phyloP scores from a whole-genome alignment of 352 stramenopile species.

The Globisporangium emineosum region DNA sequence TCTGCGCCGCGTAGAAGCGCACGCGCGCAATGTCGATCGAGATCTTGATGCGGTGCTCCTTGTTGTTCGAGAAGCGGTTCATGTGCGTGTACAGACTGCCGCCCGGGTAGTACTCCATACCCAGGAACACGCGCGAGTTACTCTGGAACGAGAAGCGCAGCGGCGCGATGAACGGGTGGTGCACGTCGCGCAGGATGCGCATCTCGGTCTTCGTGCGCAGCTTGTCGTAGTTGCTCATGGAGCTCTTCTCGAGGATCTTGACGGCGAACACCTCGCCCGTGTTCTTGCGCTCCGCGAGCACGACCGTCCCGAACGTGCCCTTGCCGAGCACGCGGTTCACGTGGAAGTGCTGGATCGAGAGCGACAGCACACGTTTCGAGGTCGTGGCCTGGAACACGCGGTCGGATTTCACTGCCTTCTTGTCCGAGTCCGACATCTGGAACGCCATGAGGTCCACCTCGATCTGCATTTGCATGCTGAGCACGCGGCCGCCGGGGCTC shows the following conservation, averaged over 20 bases:
- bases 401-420: slow-evolving; percentile 64
- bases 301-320: slow-evolving; percentile 93
- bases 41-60: slow-evolving; percentile 86
- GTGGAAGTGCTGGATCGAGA: slow-evolving; percentile 93
- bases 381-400: slow-evolving; percentile 64
- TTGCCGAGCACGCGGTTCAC: slow-evolving; percentile 94
- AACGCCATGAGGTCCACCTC: slow-evolving; percentile 81
- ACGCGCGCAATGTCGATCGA: slow-evolving; percentile 73
- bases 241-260: slow-evolving; percentile 91
- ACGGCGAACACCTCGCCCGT: slow-evolving; percentile 89
- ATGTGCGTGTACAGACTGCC: slow-evolving; percentile 90
- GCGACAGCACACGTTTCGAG: slow-evolving; percentile 78
- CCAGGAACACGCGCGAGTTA: slow-evolving; percentile 73
- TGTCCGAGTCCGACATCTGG: slow-evolving; percentile 69
- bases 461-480: slow-evolving; percentile 83
- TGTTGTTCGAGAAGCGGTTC: slow-evolving; percentile 90
- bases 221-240: slow-evolving; percentile 91
- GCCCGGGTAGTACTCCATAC: slow-evolving; percentile 86
- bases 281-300: slow-evolving; percentile 80
- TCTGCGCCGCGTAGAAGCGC: slow-evolving; percentile 91
- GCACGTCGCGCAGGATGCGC: slow-evolving; percentile 86
- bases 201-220: slow-evolving; percentile 92
- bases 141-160: slow-evolving; percentile 87
- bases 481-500: slow-evolving; percentile 68
- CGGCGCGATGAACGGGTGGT: slow-evolving; percentile 92